phyloP scores from a whole-genome alignment of 2,329 filamentous ascomycete species.

The Diplocarpon rosae region DNA sequence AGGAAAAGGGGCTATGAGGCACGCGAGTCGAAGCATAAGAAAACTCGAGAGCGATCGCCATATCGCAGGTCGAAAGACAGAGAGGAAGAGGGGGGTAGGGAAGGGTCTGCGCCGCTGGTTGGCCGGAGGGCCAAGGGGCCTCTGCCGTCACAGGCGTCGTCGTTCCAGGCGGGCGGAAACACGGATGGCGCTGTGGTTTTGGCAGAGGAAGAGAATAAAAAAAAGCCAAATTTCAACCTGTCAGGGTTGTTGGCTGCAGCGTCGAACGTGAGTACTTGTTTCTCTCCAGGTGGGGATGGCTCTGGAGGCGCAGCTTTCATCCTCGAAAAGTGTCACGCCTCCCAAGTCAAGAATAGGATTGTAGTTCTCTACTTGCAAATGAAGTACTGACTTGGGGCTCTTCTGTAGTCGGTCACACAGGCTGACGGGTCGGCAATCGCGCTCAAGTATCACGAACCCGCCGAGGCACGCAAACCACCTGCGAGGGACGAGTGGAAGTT shows the following conservation, averaged over 20 bases:
- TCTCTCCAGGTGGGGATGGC: no score
- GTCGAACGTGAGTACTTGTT: slow-evolving; percentile 45
- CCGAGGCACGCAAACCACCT: slow-evolving; percentile 82
- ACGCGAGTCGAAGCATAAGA: slow-evolving; percentile 18
- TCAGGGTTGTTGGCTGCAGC: slow-evolving; percentile 80
- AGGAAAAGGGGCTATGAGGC: slow-evolving; percentile 14
- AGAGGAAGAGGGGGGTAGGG: slow-evolving; percentile 13
- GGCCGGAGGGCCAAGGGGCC: slow-evolving; percentile 33
- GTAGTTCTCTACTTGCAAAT: no score
- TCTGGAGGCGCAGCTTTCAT: no score
- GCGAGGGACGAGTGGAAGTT: slow-evolving; percentile 73
- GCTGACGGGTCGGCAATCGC: slow-evolving; percentile 63
- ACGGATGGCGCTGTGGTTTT: slow-evolving; percentile 16
- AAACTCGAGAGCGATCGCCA: slow-evolving; percentile 20
- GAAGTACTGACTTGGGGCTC: no score
- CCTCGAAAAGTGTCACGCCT: no score
- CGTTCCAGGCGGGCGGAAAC: slow-evolving; percentile 45
- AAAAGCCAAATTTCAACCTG: slow-evolving; percentile 76
- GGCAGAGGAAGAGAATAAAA: slow-evolving; percentile 46
- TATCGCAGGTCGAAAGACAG: slow-evolving; percentile 14
- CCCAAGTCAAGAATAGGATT: no score
- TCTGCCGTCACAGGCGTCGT: slow-evolving; percentile 47
- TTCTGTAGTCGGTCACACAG: slow-evolving; percentile 46
- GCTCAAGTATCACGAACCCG: slow-evolving; percentile 91
- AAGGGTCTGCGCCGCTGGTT: slow-evolving; percentile 15